Percentiles rank a stretch among this genome's conserved stretches.
Evolutionary conservation across 2,329 filamentous ascomycete species (phyloP).

Genomic region (Colletotrichum ledebouriae): DNA sequence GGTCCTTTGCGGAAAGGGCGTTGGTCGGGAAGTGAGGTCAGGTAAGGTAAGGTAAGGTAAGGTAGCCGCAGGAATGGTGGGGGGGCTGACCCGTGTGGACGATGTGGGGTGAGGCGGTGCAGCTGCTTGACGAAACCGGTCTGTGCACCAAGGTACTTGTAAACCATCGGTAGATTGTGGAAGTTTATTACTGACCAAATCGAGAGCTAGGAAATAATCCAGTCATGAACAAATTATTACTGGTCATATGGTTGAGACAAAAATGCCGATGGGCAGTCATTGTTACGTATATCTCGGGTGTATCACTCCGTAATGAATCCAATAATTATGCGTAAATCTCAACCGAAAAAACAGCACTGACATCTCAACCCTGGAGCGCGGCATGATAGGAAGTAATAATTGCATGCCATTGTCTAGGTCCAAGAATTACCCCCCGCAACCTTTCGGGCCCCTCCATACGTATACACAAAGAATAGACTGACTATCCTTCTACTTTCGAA

Average conservation of each 20-base stretch:
- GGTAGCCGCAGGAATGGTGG: slow-evolving; percentile 41
- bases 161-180: no score
- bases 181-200: no score
- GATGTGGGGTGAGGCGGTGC: slow-evolving; percentile 42
- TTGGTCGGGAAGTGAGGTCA: slow-evolving; percentile 18
- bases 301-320: no score
- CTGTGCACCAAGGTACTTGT: slow-evolving; percentile 16
- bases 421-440: slow-evolving; percentile 30
- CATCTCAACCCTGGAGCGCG: slow-evolving; percentile 24
- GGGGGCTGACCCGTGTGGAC: slow-evolving; percentile 33
- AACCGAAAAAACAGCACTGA: slow-evolving; percentile 22
- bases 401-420: slow-evolving; percentile 42
- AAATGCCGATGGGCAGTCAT: no score
- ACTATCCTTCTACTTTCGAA: slow-evolving; percentile 24
- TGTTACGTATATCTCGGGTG: no score
- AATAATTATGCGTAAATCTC: slow-evolving; percentile 22
- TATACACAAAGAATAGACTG: slow-evolving; percentile 42
- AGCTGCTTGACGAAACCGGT: slow-evolving; percentile 17
- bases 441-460: slow-evolving; percentile 28
- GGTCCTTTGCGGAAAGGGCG: slow-evolving; percentile 18
- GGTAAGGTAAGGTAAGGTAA: slow-evolving; percentile 39
- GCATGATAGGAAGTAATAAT: slow-evolving; percentile 35
- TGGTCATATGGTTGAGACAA: no score
- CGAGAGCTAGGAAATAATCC: no score
- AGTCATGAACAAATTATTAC: no score